phyloP scores from a whole-genome alignment of 257 asterid species.

The Henckelia pumila region DNA sequence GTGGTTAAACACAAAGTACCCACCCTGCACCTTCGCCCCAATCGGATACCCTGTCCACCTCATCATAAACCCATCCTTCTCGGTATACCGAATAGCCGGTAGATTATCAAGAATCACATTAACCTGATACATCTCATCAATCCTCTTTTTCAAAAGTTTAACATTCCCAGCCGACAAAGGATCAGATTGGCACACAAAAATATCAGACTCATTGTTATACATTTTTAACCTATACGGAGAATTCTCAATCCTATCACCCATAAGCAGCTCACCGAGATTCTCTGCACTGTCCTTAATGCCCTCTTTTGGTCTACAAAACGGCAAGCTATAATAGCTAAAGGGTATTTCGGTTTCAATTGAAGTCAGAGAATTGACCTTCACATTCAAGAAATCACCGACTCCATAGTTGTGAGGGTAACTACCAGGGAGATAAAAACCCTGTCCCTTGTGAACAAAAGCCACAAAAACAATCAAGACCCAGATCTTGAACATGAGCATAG shows the following conservation, averaged over 20 bases:
- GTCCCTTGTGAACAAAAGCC: conserved; percentile 40
- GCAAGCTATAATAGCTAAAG: conserved; percentile 75
- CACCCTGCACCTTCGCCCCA: conserved; percentile 64
- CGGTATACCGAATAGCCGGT: conserved; percentile 77
- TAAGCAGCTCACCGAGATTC: conserved; percentile 87
- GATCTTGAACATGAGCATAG: conserved; percentile 51
- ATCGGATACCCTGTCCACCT: conserved; percentile 86
- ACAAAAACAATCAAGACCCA: conserved; percentile 48
- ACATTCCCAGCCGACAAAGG: conserved; percentile 67
- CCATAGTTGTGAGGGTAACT: conserved; percentile 82
- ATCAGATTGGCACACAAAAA: conserved; percentile 67
- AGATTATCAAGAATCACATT: conserved; percentile 76
- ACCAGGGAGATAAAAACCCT: conserved; percentile 85
- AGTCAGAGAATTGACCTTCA: conserved; percentile 84
- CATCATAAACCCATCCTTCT: conserved; percentile 63
- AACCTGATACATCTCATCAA: conserved; percentile 87
- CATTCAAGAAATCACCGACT: conserved; percentile 64
- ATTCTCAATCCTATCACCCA: conserved; percentile 94
- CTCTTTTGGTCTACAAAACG: conserved; percentile 67
- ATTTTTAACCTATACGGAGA: conserved; percentile 86
- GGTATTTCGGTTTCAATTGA: conserved; percentile 89
- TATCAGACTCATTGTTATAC: conserved; percentile 63
- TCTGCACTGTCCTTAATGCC: conserved; percentile 88
- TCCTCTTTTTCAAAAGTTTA: conserved; percentile 73
- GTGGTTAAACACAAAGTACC: conserved; percentile 70